Conservation (phyloP, 1,284 basidiomycete genomes). For the Boletellus dicymbophilus region DNA sequence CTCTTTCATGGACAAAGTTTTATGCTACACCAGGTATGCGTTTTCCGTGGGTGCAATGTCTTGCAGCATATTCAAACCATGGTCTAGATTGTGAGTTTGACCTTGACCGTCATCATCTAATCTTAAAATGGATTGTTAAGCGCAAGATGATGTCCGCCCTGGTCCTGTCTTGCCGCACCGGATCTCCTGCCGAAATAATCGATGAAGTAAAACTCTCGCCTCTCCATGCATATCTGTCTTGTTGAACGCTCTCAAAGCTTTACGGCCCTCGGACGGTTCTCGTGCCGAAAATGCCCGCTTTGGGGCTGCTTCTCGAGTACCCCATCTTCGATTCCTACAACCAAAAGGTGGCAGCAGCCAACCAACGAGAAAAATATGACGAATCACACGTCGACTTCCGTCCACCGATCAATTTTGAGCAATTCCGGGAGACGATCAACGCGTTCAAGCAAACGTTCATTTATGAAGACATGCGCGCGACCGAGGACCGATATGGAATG, state of each 20-base stretch:
- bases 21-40: conserved; percentile 95
- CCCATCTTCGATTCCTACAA: conserved; percentile 89
- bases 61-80: conserved; percentile 7
- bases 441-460: conserved; percentile 85
- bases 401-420: conserved; percentile 71
- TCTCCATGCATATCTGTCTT: background rate
- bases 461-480: conserved; percentile 80
- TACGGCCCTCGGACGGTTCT: conserved; percentile 80
- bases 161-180: conserved; percentile 77
- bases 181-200: conserved; percentile 73
- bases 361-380: conserved; percentile 51
- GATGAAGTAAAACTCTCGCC: conserved; percentile 52
- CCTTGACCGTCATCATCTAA: conserved; percentile 3
- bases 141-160: conserved; percentile 97
- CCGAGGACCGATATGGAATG: conserved; percentile 82
- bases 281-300: conserved; percentile 95
- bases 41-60: conserved; percentile 15
- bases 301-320: conserved; percentile 93
- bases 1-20: conserved; percentile 97
- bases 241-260: conserved; percentile 42
- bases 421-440: conserved; percentile 64
- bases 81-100: conserved; percentile 22
- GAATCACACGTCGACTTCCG: conserved; percentile 58
- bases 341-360: conserved; percentile 57
- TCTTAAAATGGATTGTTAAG: conserved; percentile 44